phyloP scores from a whole-genome alignment of 495 filamentous ascomycete species.

The Chaetomium tenue region DNA sequence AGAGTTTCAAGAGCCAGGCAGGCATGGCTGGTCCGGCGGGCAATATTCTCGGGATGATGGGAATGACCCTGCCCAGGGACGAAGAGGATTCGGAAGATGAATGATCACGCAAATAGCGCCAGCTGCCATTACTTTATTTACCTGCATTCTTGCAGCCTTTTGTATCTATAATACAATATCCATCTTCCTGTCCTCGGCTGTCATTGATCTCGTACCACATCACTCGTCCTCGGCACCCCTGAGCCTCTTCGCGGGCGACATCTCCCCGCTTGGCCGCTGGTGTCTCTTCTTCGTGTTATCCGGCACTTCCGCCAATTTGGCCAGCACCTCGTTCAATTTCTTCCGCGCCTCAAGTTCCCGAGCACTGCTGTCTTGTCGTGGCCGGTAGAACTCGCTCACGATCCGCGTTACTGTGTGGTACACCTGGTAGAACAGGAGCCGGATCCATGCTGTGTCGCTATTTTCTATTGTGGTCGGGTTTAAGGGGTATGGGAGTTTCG shows the following conservation, averaged over 20 bases:
- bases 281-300: slow-evolving; percentile 33
- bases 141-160: background rate
- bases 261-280: slow-evolving; percentile 35
- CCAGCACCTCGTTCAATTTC: slow-evolving; percentile 40
- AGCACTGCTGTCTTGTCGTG: slow-evolving; percentile 42
- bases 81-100: slow-evolving; percentile 53
- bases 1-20: slow-evolving; percentile 84
- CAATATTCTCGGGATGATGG: slow-evolving; percentile 83
- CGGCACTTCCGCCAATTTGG: slow-evolving; percentile 38
- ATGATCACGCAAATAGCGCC: background rate
- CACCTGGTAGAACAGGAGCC: slow-evolving; percentile 50
- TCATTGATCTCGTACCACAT: background rate
- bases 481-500: slow-evolving; percentile 4
- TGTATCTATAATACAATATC: slow-evolving; percentile 4
- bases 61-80: slow-evolving; percentile 73
- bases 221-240: slow-evolving; percentile 19
- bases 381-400: slow-evolving; percentile 51
- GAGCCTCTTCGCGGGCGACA: slow-evolving; percentile 37
- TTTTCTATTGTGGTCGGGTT: slow-evolving; percentile 40
- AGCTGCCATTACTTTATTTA: background rate
- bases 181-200: background rate
- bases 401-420: slow-evolving; percentile 48
- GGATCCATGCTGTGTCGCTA: slow-evolving; percentile 32
- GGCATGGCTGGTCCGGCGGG: slow-evolving; percentile 81
- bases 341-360: slow-evolving; percentile 49